Conservation (phyloP, 2,329 filamentous ascomycete genomes). For the Cylindrodendrum hubeiense region DNA sequence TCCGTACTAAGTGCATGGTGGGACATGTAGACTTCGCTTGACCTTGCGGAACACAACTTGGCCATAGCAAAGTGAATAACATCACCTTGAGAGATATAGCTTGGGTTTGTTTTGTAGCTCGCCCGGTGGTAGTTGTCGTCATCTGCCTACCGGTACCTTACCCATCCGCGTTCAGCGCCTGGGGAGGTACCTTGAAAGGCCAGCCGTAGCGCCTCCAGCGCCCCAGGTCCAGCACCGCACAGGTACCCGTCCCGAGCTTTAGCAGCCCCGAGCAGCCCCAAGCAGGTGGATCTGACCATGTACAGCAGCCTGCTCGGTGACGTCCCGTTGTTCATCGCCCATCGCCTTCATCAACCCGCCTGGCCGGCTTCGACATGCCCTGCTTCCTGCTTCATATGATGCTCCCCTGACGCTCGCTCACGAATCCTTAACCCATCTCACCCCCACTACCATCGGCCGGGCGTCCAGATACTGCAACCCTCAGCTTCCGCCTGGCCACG, state of each 20-base stretch:
- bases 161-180: background rate
- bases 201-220: conserved; percentile 6
- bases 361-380: background rate
- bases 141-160: too few relatives aligned
- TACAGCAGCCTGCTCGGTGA: conserved; percentile 14
- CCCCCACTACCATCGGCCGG: conserved; percentile 6
- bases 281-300: conserved; percentile 5
- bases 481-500: conserved; percentile 26
- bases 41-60: background rate
- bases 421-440: background rate
- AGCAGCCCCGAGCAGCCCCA: conserved; percentile 9
- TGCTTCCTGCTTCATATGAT: conserved; percentile 5
- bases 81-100: background rate
- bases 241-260: conserved; percentile 20
- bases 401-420: background rate
- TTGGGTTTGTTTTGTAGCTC: background rate
- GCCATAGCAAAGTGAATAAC: background rate
- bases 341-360: conserved; percentile 3
- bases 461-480: conserved; percentile 16
- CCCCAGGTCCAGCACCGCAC: conserved; percentile 11
- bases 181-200: background rate
- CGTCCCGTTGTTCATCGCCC: conserved; percentile 7
- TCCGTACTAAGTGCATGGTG: background rate
- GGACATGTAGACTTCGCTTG: background rate
- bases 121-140: background rate